These are phyloP conservation scores for Backusella westeae DNA, from an alignment of 192 early-diverging fungal species.

Conservation along the genomic window DNA sequence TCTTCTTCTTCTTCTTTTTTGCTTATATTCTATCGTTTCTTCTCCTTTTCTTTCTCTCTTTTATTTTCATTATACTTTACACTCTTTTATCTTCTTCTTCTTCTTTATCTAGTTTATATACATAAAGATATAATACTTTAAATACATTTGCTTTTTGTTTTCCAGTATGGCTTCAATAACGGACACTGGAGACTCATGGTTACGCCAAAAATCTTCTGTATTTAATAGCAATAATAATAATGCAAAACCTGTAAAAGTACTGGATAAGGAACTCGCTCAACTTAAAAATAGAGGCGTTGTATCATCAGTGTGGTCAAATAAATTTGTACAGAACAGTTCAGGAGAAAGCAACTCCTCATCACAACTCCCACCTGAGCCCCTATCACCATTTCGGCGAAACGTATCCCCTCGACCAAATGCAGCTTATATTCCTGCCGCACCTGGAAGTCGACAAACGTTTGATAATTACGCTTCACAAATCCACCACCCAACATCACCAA, in stretches of 20 bases:
- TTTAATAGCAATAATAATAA: background rate
- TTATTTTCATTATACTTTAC: background rate
- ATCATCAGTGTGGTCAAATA: constrained; percentile 19
- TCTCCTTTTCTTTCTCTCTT: background rate
- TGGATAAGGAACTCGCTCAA: constrained; percentile 11
- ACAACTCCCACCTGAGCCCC: constrained; percentile 4
- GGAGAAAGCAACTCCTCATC: constrained; percentile 1
- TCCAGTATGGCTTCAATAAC: constrained; percentile 4
- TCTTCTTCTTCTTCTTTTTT: constrained; percentile 3
- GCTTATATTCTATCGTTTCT: background rate
- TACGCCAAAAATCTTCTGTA: background rate
- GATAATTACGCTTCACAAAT: background rate
- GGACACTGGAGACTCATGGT: constrained; percentile 10
- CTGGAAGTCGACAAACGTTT: constrained; percentile 8
- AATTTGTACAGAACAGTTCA: constrained; percentile 10
- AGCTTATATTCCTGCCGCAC: background rate
- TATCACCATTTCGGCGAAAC: background rate
- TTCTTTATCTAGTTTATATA: background rate
- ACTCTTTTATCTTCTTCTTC: background rate
- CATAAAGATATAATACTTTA: background rate
- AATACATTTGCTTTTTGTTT: background rate
- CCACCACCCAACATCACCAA: background rate
- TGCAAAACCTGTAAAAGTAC: background rate
- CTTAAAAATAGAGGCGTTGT: constrained; percentile 13
- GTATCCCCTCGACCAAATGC: background rate